Evolutionary conservation across 2,329 filamentous ascomycete species (phyloP).

Genomic region (Neofusicoccum parvum): DNA sequence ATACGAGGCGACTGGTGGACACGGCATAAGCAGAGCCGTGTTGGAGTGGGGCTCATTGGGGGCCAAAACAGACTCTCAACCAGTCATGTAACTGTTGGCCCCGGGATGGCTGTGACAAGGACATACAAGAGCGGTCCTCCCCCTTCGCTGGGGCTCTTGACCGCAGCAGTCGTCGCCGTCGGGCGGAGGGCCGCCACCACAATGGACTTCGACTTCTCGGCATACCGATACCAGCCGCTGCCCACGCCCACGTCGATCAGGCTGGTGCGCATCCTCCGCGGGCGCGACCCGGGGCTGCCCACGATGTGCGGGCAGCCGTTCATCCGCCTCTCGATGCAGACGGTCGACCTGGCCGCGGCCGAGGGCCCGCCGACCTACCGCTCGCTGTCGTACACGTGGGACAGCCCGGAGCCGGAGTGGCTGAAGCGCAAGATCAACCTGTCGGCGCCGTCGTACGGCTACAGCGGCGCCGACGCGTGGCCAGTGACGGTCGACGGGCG

Average conservation of each 20-base stretch:
- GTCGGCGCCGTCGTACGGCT: neutral
- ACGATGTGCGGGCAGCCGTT: neutral
- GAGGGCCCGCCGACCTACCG: neutral
- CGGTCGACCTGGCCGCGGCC: neutral
- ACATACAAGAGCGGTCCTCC: too few relatives aligned
- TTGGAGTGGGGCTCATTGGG: too few relatives aligned
- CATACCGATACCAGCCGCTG: neutral
- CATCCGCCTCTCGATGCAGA: neutral
- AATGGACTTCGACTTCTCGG: neutral
- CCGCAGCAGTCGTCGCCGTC: too few relatives aligned
- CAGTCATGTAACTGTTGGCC: too few relatives aligned
- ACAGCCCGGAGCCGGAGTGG: conserved; percentile 3
- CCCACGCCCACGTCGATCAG: conserved; percentile 3
- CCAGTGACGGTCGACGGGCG: neutral
- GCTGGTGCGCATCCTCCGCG: conserved; percentile 3
- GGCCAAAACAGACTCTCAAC: too few relatives aligned
- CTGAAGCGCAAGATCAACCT: neutral
- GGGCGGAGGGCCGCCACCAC: too few relatives aligned
- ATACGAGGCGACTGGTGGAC: too few relatives aligned
- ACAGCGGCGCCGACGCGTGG: neutral
- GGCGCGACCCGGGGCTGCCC: neutral
- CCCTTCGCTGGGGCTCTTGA: too few relatives aligned
- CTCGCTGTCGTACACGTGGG: conserved; percentile 4
- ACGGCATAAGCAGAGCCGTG: too few relatives aligned
- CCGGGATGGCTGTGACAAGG: too few relatives aligned